A percentile compares a stretch with the other conserved stretches of the same genome.
phyloP scores from a whole-genome alignment of 1,284 basidiomycete species.

The Leccinum idahoense region DNA sequence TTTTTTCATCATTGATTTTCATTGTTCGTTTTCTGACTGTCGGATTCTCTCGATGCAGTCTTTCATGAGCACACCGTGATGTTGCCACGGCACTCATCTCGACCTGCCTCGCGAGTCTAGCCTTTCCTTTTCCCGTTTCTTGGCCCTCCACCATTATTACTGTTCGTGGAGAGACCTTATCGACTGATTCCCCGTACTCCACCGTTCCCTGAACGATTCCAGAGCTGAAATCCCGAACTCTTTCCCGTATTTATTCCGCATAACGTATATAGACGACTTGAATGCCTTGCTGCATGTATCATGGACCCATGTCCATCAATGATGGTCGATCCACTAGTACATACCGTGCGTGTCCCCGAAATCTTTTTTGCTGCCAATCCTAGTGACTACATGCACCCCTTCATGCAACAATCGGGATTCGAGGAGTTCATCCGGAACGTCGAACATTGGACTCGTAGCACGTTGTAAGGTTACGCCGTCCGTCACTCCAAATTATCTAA shows the following conservation, averaged over 20 bases:
- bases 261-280: not conserved
- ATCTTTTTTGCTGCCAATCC: not conserved
- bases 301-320: not conserved
- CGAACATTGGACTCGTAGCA: not conserved
- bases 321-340: not conserved
- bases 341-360: not conserved
- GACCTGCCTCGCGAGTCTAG: not conserved
- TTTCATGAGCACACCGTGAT: conserved; percentile 3
- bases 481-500: not conserved
- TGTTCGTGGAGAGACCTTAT: not conserved
- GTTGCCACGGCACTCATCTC: not conserved
- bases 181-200: not conserved
- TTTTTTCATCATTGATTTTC: not conserved
- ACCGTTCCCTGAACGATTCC: not conserved
- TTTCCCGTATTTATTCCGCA: not conserved
- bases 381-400: not conserved
- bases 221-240: not conserved
- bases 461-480: not conserved
- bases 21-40: not conserved
- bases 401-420: not conserved
- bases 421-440: not conserved
- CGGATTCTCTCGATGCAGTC: conserved; percentile 1
- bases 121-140: not conserved
- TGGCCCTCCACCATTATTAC: not conserved
- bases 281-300: not conserved